Evolutionary conservation across 108 stramenopile species (phyloP), one percentile per base, ranked within the genome.

Genomic region (Cyclostephanos tholiformis): DNA sequence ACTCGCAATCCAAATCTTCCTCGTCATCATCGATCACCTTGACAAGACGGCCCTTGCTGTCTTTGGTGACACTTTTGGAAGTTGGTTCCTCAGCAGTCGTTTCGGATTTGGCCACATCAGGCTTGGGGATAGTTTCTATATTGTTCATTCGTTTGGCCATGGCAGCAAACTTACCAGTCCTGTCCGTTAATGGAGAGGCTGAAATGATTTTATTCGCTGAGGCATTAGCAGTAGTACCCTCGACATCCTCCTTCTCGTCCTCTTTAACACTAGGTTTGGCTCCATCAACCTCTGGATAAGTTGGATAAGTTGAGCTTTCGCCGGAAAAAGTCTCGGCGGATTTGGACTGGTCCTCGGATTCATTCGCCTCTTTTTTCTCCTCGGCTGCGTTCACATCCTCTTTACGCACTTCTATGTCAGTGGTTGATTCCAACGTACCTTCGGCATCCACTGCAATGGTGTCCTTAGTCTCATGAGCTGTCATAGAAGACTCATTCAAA

Each of bases 1-100:
- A 91, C 72, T 94, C 95, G 68, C 95, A 95, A 65, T 93, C 94
- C 83, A 94, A 69, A 59, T 95, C 90, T 73, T 92, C 96, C 11
- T 72, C 83, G 39, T 94, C 96, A 56, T 93, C 96, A 67, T 92
- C 96, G 13, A 93, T 81, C 22, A 95, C 92, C 81, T 89, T 95
- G 48, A 89, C 90, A 44, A 79, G 76, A 39, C 91, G 81, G 9
- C 95, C 95, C 55, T 91, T 89, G 67, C 91, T 93, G 75, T 95
- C 92, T 57, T 79, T 88, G 26, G 85, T 87, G 11, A 88, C 65
- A 41, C 72, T 72, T 50, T 76, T 74, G 12, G 70, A 65, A 27
- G 50, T 22, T 29, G 25, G 46, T 35, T 85, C 74, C 29, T 80
- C 73, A 8, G 60, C 12, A 23, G 56, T 65, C 3, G 63, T 76